A percentile compares a stretch with the other conserved stretches of the same genome.
Evolutionary conservation across 2,329 filamentous ascomycete species (phyloP).

Genomic region (Podosphaera aphanis): DNA sequence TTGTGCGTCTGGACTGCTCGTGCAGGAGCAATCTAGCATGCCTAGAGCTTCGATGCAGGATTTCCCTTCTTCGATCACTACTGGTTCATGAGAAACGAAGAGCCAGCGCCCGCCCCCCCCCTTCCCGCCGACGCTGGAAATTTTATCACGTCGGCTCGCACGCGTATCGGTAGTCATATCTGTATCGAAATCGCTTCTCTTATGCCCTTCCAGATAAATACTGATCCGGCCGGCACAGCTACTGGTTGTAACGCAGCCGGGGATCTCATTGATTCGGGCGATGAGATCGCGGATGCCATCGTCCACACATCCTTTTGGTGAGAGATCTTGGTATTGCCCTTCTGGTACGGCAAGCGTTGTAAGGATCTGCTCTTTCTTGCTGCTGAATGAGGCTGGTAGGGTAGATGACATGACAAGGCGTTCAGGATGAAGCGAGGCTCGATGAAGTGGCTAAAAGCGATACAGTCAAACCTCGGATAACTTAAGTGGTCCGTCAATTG

Average conservation of each 20-base stretch:
- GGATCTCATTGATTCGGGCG: slow-evolving; percentile 47
- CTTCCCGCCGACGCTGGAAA: slow-evolving; percentile 55
- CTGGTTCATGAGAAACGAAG: slow-evolving; percentile 63
- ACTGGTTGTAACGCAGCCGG: slow-evolving; percentile 72
- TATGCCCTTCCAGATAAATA: slow-evolving; percentile 65
- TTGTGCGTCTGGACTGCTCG: not conserved
- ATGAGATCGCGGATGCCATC: slow-evolving; percentile 56
- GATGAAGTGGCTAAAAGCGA: no score
- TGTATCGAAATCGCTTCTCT: slow-evolving; percentile 9
- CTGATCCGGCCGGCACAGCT: slow-evolving; percentile 76
- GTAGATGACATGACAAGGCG: not conserved
- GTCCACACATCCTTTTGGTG: slow-evolving; percentile 75
- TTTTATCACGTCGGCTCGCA: slow-evolving; percentile 2
- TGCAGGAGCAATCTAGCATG: slow-evolving; percentile 13
- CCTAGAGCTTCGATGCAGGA: slow-evolving; percentile 18
- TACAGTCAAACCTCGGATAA: no score
- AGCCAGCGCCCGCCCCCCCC: slow-evolving; percentile 68
- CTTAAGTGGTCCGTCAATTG: no score
- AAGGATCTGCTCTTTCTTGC: slow-evolving; percentile 52
- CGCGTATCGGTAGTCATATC: not conserved
- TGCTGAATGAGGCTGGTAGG: slow-evolving; percentile 21
- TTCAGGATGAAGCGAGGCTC: not conserved
- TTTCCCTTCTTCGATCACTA: slow-evolving; percentile 16
- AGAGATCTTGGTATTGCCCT: slow-evolving; percentile 55
- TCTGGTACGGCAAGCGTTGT: slow-evolving; percentile 43